Percentiles rank a stretch among this genome's conserved stretches.
Conservation (phyloP, 495 filamentous ascomycete species). For the Annulohypoxylon moriforme region DNA sequence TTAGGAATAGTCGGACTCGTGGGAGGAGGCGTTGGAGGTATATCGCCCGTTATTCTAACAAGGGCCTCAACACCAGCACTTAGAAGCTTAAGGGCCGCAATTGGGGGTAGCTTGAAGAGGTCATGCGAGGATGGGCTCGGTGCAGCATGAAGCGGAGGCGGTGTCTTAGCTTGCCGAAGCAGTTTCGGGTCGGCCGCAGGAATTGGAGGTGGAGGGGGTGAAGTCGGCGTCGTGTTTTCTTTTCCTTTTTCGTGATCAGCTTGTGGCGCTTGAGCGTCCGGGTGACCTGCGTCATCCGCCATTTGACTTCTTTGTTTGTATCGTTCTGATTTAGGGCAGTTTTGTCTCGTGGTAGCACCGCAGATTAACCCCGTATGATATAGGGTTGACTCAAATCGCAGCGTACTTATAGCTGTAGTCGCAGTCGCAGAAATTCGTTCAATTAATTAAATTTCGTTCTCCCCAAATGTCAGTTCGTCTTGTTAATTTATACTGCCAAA, state of each 20-base stretch:
- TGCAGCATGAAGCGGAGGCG: conserved; percentile 47
- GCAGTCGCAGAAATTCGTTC: not conserved
- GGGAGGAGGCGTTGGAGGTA: conserved; percentile 78
- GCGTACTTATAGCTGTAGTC: not conserved
- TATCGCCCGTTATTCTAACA: conserved; percentile 74
- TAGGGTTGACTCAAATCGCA: not conserved
- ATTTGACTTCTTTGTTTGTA: conserved; percentile 10
- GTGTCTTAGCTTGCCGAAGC: conserved; percentile 44
- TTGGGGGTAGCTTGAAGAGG: conserved; percentile 77
- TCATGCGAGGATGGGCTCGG: conserved; percentile 57
- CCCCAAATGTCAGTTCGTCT: not conserved
- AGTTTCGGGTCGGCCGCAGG: conserved; percentile 63
- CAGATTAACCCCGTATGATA: not conserved
- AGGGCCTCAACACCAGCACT: conserved; percentile 77
- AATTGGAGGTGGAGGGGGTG: conserved; percentile 61
- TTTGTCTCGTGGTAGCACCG: not conserved
- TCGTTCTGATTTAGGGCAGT: not conserved
- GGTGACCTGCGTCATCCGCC: conserved; percentile 22
- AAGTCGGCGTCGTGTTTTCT: conserved; percentile 34
- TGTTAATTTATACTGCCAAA: not conserved
- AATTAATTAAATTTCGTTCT: not conserved
- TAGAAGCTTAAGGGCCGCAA: conserved; percentile 83
- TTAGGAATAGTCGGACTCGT: conserved; percentile 69
- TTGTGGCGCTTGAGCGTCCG: conserved; percentile 25
- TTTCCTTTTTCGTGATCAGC: conserved; percentile 3